Evolutionary conservation across 441 rosid genomes (phyloP).

Genomic region (Populus tomentosa): DNA sequence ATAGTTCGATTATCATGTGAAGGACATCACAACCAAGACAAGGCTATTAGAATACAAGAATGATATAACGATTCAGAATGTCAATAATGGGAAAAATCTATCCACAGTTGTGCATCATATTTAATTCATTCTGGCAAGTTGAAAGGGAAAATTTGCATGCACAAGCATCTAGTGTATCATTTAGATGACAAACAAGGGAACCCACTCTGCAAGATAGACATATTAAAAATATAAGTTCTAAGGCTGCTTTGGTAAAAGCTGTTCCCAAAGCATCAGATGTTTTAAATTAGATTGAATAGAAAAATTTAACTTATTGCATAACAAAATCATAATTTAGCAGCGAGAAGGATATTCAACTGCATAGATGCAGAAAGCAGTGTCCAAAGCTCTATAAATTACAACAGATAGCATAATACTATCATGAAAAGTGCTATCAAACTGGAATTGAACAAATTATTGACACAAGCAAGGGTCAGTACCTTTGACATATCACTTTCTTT

Average conservation of each 20-base stretch:
- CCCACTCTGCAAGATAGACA: background rate
- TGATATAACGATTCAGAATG: background rate
- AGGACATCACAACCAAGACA: background rate
- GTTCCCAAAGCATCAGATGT: background rate
- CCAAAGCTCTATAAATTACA: background rate
- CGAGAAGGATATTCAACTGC: background rate
- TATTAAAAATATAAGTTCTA: background rate
- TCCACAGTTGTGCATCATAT: background rate
- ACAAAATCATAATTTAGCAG: background rate
- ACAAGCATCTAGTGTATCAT: background rate
- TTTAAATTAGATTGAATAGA: background rate
- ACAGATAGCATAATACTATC: background rate
- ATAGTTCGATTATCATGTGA: background rate
- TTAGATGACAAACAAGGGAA: background rate
- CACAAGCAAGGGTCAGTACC: constrained; percentile 34
- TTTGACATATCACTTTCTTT: constrained; percentile 87
- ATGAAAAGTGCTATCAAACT: background rate
- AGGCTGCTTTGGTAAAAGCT: background rate
- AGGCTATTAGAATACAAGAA: background rate
- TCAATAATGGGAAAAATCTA: background rate
- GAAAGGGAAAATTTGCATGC: background rate
- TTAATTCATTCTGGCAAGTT: background rate
- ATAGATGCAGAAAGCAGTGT: background rate
- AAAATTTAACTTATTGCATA: background rate
- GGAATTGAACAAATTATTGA: background rate